phyloP scores from a whole-genome alignment of 805 yeast genomes.

The Metschnikowia matae region DNA sequence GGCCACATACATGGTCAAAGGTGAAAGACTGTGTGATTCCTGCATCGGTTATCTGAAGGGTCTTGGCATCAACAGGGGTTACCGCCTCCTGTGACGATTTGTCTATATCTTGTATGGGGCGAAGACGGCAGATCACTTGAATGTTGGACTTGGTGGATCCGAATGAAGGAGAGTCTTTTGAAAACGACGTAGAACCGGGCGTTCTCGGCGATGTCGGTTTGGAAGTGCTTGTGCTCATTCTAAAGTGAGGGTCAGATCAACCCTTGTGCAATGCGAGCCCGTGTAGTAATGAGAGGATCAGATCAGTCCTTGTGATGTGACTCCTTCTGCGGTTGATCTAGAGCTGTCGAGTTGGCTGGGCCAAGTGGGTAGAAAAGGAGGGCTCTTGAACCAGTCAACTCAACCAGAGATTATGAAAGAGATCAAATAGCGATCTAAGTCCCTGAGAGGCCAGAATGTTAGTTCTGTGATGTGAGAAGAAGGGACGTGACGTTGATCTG shows the following conservation, averaged over 20 bases:
- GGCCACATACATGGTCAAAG: conserved; percentile 62
- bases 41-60: conserved; percentile 26
- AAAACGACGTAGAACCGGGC: not conserved
- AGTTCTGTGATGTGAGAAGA: not conserved
- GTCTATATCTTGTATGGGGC: conserved; percentile 51
- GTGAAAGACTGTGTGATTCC: conserved; percentile 40
- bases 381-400: not conserved
- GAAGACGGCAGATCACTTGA: conserved; percentile 67
- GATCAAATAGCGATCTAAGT: not conserved
- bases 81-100: conserved; percentile 16
- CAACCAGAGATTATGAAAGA: not conserved
- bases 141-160: conserved; percentile 31
- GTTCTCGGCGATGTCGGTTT: conserved; percentile 7
- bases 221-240: not conserved
- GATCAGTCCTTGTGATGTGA: not conserved
- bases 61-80: conserved; percentile 20
- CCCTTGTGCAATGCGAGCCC: not conserved
- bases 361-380: not conserved
- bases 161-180: not conserved
- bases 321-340: not conserved
- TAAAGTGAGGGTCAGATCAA: not conserved
- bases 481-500: not conserved
- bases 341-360: not conserved
- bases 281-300: not conserved
- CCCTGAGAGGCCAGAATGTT: not conserved